These are phyloP conservation scores for Coniochaeta ligniaria DNA, from an alignment of 2,329 filamentous ascomycete species.

Conservation along the genomic window DNA sequence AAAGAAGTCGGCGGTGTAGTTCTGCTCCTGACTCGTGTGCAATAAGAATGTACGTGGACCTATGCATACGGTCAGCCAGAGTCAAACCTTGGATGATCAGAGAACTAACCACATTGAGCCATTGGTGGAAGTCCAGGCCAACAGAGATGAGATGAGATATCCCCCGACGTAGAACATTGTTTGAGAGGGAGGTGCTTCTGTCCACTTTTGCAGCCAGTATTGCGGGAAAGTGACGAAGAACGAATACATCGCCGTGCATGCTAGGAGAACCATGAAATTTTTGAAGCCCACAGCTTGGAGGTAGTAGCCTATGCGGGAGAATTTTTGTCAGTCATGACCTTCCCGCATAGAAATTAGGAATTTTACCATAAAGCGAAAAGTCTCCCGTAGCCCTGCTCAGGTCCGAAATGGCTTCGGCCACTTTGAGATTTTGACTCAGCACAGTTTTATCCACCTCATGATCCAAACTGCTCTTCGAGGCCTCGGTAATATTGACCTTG, in stretches of 20 bases:
- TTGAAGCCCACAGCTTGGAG: constrained; percentile 16
- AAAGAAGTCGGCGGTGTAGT: neutral
- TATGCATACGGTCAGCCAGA: constrained; percentile 21
- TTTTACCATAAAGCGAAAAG: constrained; percentile 23
- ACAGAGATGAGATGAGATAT: constrained; percentile 21
- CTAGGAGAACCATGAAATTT: constrained; percentile 19
- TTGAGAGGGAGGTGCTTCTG: constrained; percentile 11
- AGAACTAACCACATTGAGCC: constrained; percentile 4
- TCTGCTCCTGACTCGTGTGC: neutral
- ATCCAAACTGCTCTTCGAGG: neutral
- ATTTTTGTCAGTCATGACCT: neutral
- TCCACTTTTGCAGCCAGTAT: constrained; percentile 33
- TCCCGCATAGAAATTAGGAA: neutral
- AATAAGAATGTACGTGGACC: neutral
- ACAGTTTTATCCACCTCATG: neutral
- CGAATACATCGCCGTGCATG: constrained; percentile 16
- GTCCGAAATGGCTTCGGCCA: constrained; percentile 6
- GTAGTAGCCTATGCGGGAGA: constrained; percentile 17
- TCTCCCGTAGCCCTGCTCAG: constrained; percentile 23
- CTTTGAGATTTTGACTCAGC: neutral
- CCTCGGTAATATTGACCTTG: constrained; percentile 11
- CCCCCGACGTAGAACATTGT: constrained; percentile 21
- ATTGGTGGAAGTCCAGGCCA: constrained; percentile 27
- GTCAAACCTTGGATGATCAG: constrained; percentile 27
- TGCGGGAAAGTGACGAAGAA: constrained; percentile 28